Base-by-base conservation (phyloP, 805 yeast species). In the Yamadazyma sp. region DNA sequence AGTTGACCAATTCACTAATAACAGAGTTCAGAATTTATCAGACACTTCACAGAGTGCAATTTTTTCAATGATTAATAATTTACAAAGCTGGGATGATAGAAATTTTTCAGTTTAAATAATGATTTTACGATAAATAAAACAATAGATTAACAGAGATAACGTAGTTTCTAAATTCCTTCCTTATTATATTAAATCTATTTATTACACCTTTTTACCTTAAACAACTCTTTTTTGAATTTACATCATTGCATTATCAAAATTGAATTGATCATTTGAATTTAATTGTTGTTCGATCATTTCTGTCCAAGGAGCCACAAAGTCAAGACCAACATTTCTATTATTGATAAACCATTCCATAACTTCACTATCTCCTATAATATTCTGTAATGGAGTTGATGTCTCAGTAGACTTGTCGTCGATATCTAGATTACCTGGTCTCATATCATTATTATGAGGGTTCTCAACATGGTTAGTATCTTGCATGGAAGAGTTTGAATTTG, bases 231-330 rank as follows among this genome's bases (percentile, higher is more conserved):
- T 21, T 10, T 8, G 7, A 7, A 23, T 23, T 15, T 17, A 27
- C 20, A 27, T 8, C 31, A 29, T 19, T 10, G 44, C 47, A 27
- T 50, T 54, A 15, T 57, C 58, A 33, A 60, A 58, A 29, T 49
- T 55, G 39, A 58, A 59, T 33, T 52, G 61, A 23, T 53, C 65
- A 31, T 60, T 59, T 9, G 52, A 47, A 35, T 56, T 57, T 39
- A 76, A 71, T 40, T 80, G 86, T 45, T 78, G 80, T 52, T 82
- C 91, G 27, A 83, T 73, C 75, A 82, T 79, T 52, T 81, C 86
- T 0, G 91, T 82, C 80, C 88, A 83, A 2, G 86, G 86, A 24
- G 80, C 89, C 19, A 81, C 73, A 23, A 67, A 67, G 38, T 67
- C 73, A 30, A 67, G 54, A 7, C 70, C 70, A 13, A 65, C 53